Evolutionary conservation across 192 early-diverging fungal species (phyloP), one percentile per base, ranked within the genome.

Genomic region (Thoreauomyces humboldtii): DNA sequence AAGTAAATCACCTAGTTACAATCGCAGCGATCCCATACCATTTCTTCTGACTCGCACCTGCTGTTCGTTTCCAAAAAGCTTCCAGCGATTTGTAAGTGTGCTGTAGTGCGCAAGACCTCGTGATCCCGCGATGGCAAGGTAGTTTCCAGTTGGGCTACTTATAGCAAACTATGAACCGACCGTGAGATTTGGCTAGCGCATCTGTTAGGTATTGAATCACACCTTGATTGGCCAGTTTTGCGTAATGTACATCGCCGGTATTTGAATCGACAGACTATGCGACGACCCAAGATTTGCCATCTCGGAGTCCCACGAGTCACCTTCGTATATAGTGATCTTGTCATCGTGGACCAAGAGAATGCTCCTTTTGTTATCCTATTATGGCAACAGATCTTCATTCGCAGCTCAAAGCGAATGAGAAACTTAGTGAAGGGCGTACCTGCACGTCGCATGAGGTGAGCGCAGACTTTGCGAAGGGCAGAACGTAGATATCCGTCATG

Each of bases 1-100:
- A n/a, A n/a, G n/a, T n/a, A n/a, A n/a, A n/a, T n/a, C n/a, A n/a
- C n/a, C n/a, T n/a, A n/a, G n/a, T n/a, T n/a, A n/a, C n/a, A n/a
- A n/a, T n/a, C n/a, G n/a, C n/a, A n/a, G n/a, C n/a, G n/a, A n/a
- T n/a, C n/a, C n/a, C n/a, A n/a, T n/a, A n/a, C n/a, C n/a, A n/a
- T n/a, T n/a, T n/a, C n/a, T n/a, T n/a, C n/a, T n/a, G n/a, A n/a
- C n/a, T 50, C 59, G 1, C 35, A 81, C 80, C 63, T 84, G 78
- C 55, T 77, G 77, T 71, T 90, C 89, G 67, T 90, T 93, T 6
- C 93, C 91, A 82, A 94, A 91, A 35, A 98, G 57, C 60, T 92
- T 93, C 95, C 95, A 98, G 62, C 85, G 70, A 27, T 84, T 81
- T 2, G 88, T 85, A 1, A 69, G 63, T 17, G 82, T 66, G 70